Base-by-base conservation (phyloP, 2,329 filamentous ascomycete species). In the Ophiocordyceps polyrhachis-furcata region DNA sequence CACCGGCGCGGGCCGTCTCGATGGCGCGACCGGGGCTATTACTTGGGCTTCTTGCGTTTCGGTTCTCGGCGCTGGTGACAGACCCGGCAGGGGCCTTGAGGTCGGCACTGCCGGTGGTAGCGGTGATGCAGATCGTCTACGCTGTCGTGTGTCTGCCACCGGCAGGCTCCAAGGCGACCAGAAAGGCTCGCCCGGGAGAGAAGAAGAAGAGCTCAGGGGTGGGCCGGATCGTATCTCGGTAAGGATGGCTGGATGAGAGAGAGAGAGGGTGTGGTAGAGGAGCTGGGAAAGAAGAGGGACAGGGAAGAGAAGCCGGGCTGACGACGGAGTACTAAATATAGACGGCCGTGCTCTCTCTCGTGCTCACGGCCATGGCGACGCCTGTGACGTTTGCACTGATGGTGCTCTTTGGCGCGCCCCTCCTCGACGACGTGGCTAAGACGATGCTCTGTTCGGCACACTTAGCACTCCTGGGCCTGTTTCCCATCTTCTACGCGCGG, bases 401-500 rank as follows among this genome's bases (percentile, higher is more conserved):
- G 54, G 70, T 96, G 55, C 81, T 96, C 52, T 93, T 95, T 62
- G 91, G 91, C 56, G 91, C 89, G 8, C 91, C 91, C 0, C 69
- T 93, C 44, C 83, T 89, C 29, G 85, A 84, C 1, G 84, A 95
- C 59, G 66, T 81, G 43, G 58, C 69, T 4, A 81, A 93, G 51
- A 98, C 91, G 1, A 59, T 84, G 29, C 76, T 95, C 32, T 82
- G 80, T 59, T 82, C 85, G 3, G 73, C 81, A 2, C 88, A 96
- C 59, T 74, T 96, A 48, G 76, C 87, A 12, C 63, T 94, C 0
- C 75, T 98, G 13, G 75, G 77, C 17, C 69, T 83, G 0, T 81
- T 88, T 47, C 86, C 86, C 3, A 66, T 95, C 14, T 77, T 94
- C 57, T 96, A 93, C 61, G 77, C 81, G 0, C 84, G 89, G 53